Conservation (phyloP, 148 eudicot genomes). For the Mesembryanthemum crystallinum region DNA sequence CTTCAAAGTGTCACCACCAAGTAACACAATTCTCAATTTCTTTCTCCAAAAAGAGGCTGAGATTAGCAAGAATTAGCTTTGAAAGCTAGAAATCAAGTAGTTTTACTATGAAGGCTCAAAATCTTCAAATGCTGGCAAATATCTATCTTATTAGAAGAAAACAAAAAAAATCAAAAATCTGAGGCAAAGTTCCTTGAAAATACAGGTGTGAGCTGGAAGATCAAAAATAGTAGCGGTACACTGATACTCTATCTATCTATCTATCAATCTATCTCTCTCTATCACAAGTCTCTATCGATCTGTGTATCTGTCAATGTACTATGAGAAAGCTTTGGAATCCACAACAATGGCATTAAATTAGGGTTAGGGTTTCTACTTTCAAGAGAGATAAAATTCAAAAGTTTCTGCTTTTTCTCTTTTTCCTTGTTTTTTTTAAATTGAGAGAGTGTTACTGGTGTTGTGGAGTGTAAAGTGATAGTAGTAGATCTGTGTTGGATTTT, state of each 20-base stretch:
- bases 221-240: neutral
- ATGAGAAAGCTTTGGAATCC: neutral
- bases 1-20: too few relatives aligned
- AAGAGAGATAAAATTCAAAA: neutral
- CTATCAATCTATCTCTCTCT: neutral
- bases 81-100: neutral
- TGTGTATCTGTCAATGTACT: neutral
- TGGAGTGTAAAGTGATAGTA: constrained; percentile 18
- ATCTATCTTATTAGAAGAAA: neutral
- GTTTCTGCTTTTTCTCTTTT: neutral
- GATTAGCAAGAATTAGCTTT: neutral
- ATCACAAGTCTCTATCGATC: neutral
- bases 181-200: neutral
- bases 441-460: neutral
- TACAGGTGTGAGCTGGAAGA: neutral
- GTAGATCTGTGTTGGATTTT: constrained; percentile 24
- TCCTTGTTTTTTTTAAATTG: neutral
- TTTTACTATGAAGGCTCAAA: neutral
- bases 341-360: constrained; percentile 23
- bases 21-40: neutral
- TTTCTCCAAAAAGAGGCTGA: neutral
- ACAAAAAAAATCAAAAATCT: neutral
- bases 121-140: neutral
- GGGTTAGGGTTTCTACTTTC: constrained; percentile 31
- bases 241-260: too few relatives aligned